These are phyloP conservation scores for Amphicarpaea edgeworthii DNA, from an alignment of 306 rosid genomes.

Conservation along the genomic window DNA sequence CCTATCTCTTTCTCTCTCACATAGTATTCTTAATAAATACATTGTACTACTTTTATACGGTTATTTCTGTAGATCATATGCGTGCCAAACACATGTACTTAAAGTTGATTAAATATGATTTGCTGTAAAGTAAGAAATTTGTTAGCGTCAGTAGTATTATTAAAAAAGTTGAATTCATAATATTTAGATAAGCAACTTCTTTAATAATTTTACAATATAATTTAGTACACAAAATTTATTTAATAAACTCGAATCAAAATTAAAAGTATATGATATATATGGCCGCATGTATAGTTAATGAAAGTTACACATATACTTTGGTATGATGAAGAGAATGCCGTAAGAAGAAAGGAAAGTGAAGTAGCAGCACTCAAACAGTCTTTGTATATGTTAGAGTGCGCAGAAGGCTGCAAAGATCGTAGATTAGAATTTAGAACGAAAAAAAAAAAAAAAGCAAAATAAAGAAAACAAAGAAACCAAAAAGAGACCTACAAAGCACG, in stretches of 20 bases:
- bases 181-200: neutral
- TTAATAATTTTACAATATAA: neutral
- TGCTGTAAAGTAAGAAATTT: neutral
- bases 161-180: neutral
- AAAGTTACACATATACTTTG: constrained; percentile 48
- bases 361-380: constrained; percentile 56
- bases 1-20: constrained; percentile 32
- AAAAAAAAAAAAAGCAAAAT: constrained; percentile 24
- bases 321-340: constrained; percentile 60
- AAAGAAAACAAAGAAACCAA: constrained; percentile 51
- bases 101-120: neutral
- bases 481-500: constrained; percentile 66
- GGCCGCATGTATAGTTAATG: neutral
- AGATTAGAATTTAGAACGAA: constrained; percentile 24
- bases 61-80: neutral
- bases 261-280: neutral
- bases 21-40: too few relatives aligned
- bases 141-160: neutral
- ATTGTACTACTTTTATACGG: neutral
- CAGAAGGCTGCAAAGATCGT: constrained; percentile 45
- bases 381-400: constrained; percentile 62
- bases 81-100: neutral
- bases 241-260: neutral
- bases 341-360: constrained; percentile 87
- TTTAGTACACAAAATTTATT: neutral